Conservation (phyloP, 1,284 basidiomycete species). For the Bondarzewia mesenterica region DNA sequence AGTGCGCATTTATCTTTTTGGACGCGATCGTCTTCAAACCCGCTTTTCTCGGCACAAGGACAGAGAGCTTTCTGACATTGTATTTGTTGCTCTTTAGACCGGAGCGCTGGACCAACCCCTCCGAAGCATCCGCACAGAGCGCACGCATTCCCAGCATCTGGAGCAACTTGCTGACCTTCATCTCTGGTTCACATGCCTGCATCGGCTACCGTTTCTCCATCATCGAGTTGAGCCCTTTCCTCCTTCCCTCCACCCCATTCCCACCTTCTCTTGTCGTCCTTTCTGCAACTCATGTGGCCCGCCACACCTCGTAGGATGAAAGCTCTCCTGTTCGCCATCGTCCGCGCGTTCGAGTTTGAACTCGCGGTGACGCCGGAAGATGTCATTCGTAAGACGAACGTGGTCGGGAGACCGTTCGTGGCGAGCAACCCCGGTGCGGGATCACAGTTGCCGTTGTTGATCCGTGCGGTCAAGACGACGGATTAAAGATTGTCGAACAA, state of each 20-base stretch:
- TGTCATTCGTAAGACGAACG: constrained; percentile 23
- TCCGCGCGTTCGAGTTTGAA: constrained; percentile 50
- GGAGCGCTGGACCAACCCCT: constrained; percentile 48
- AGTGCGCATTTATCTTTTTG: constrained; percentile 20
- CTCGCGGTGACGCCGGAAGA: constrained; percentile 34
- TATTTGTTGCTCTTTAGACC: constrained; percentile 27
- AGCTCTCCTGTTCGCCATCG: constrained; percentile 46
- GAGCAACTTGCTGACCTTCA: constrained; percentile 52
- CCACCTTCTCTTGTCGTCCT: no score
- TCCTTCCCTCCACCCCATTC: no score
- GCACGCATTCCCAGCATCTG: constrained; percentile 58
- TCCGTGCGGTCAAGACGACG: constrained; percentile 6
- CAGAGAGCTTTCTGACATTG: no score
- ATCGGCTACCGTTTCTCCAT: constrained; percentile 68
- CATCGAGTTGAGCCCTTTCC: constrained; percentile 58
- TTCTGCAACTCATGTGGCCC: no score
- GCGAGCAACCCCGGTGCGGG: constrained; percentile 18
- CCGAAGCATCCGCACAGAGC: constrained; percentile 29
- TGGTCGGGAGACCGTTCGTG: constrained; percentile 25
- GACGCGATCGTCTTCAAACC: no score
- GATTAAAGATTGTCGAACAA: no score
- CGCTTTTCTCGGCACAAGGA: no score
- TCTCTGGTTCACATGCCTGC: constrained; percentile 52
- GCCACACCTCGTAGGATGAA: constrained; percentile 36
- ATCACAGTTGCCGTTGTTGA: constrained; percentile 22